Conservation (phyloP, 305 asterid species). For the Stenogyne calaminthoides region DNA sequence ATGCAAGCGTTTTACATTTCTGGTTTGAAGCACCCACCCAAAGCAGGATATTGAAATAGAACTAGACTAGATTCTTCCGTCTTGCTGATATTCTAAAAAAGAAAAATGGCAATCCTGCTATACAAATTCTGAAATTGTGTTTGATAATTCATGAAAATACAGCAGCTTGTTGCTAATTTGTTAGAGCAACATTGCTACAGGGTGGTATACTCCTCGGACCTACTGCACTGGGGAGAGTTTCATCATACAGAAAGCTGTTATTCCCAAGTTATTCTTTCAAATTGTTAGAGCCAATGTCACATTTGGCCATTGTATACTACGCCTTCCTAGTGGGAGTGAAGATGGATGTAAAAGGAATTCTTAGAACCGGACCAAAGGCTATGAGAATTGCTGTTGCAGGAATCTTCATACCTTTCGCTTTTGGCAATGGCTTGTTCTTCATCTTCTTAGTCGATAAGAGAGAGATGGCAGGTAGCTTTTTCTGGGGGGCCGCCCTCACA, state of each 20-base stretch:
- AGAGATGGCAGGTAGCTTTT: conserved; percentile 47
- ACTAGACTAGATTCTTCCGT: background rate
- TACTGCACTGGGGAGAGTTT: conserved; percentile 56
- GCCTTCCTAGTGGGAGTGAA: conserved; percentile 82
- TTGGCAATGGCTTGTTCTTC: conserved; percentile 56
- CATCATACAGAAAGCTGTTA: conserved; percentile 34
- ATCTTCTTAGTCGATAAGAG: background rate
- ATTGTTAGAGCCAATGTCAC: conserved; percentile 87
- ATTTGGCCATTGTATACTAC: conserved; percentile 58
- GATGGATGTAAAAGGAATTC: conserved; percentile 58
- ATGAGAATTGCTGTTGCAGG: conserved; percentile 59
- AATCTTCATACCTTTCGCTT: conserved; percentile 53
- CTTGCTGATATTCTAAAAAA: background rate
- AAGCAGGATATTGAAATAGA: background rate
- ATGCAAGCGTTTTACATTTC: background rate
- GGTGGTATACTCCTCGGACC: conserved; percentile 85
- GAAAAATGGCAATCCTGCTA: background rate
- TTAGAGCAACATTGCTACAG: conserved; percentile 36
- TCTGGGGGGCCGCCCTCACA: conserved; percentile 78
- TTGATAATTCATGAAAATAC: conserved; percentile 1
- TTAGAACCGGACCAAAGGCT: conserved; percentile 58
- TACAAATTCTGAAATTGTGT: background rate
- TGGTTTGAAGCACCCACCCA: background rate
- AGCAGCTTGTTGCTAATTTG: background rate
- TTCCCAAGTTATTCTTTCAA: conserved; percentile 71